These are phyloP conservation scores for Chlorella sorokiniana DNA, from an alignment of 139 green algal genomes.

Conservation along the genomic window DNA sequence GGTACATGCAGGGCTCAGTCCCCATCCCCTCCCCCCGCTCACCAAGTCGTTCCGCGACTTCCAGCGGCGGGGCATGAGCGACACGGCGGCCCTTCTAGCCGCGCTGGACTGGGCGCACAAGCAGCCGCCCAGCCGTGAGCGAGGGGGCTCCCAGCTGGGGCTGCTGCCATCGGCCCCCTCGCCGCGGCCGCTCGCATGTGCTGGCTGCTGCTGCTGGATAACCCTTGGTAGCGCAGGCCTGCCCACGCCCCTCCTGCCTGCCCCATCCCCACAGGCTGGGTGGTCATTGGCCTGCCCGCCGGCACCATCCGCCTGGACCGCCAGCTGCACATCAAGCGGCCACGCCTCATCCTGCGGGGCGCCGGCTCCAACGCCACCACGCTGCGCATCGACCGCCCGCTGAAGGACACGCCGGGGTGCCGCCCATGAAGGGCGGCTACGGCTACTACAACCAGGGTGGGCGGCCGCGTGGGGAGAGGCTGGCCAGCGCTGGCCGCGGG, in stretches of 20 bases:
- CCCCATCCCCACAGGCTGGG: neutral
- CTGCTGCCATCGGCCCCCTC: no score
- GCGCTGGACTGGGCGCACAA: constrained; percentile 1
- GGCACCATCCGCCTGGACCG: neutral
- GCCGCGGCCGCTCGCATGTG: no score
- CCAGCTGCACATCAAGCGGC: constrained; percentile 12
- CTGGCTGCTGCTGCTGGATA: neutral
- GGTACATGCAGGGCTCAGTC: neutral
- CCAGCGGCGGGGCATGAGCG: neutral
- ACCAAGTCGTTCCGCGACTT: neutral
- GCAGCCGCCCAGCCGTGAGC: neutral
- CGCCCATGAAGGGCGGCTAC: neutral
- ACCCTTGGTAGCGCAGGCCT: neutral
- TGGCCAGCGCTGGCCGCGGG: no score
- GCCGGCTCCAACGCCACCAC: neutral
- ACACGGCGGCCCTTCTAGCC: neutral
- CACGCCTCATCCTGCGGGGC: constrained; percentile 2
- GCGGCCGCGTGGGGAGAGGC: neutral
- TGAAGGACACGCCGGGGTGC: neutral
- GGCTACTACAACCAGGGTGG: constrained; percentile 3
- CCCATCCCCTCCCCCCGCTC: neutral
- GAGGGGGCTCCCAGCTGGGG: no score
- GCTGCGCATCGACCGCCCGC: neutral
- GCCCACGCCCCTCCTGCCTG: neutral
- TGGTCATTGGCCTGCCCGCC: neutral